A percentile compares a stretch with the other conserved stretches of the same genome.
These are phyloP conservation scores for Rhamnella rubrinervis DNA, from an alignment of 331 rosid species.

Conservation along the genomic window DNA sequence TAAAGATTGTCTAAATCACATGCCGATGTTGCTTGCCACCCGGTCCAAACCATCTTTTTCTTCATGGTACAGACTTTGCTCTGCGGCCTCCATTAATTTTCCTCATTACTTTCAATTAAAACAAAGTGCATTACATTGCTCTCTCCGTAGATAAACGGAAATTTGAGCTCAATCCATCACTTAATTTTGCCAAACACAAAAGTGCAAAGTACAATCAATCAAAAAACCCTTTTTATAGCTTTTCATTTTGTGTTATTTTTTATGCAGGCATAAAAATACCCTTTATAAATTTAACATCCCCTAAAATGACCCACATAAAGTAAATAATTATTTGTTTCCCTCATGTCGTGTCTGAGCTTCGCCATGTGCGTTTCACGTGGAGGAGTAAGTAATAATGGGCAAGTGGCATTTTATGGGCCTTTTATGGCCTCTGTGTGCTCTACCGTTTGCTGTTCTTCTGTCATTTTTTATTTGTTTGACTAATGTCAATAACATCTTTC, in stretches of 20 bases:
- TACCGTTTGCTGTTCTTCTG: not conserved
- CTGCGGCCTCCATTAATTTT: too few relatives aligned
- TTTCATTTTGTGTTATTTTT: too few relatives aligned
- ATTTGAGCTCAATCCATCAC: too few relatives aligned
- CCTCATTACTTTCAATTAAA: too few relatives aligned
- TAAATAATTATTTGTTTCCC: not conserved
- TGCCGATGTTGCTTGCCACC: constrained; percentile 14
- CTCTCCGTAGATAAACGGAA: too few relatives aligned
- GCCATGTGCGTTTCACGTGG: constrained; percentile 19
- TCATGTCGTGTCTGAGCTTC: constrained; percentile 5
- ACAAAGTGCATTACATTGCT: too few relatives aligned
- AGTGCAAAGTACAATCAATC: too few relatives aligned
- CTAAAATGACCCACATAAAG: not conserved
- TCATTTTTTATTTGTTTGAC: constrained; percentile 4
- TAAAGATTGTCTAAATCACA: constrained; percentile 11
- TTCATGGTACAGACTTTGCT: too few relatives aligned
- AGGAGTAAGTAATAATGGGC: constrained; percentile 1
- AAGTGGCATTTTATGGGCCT: constrained; percentile 1
- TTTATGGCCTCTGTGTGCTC: not conserved
- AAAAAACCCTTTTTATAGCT: too few relatives aligned
- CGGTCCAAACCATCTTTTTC: constrained; percentile 3
- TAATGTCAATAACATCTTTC: not conserved
- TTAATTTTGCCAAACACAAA: too few relatives aligned
- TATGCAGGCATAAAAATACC: too few relatives aligned
- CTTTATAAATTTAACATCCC: too few relatives aligned